Base-by-base conservation (phyloP, 306 rosid genomes). In the Albizia julibrissin region DNA sequence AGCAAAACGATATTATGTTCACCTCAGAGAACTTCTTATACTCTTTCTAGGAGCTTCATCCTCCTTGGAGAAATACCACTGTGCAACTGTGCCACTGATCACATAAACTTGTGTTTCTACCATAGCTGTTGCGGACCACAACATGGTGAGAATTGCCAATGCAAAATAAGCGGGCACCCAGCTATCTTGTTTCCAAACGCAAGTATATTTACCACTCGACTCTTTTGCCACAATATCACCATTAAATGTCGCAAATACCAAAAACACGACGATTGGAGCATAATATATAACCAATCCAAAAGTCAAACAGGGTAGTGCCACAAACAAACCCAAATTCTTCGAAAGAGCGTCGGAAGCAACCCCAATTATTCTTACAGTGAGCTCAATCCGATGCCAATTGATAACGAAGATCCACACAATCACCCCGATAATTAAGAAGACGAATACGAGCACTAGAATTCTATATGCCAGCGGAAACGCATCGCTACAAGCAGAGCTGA, bases 81-180 rank as follows among this genome's bases (percentile, higher is more conserved):
- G 97, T 1, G 96, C 92, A 68, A 95, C 71, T 47, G 97, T 92
- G 65, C 96, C 97, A 86, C 97, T 92, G 68, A 95, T 93, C 75
- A 95, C 96, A 89, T 81, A 93, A 90, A 89, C 97, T 70, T 92
- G 94, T 3, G 92, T 89, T 77, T 95, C 99, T 56, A 88, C 77
- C 98, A 90, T 93, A 10, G 75, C 86, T 16, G 97, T 83, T 3
- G 85, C 86, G 43, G 98, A 95, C 99, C 98, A 95, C 80, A 93
- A 43, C 98, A 95, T 91, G 22, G 99, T 89, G 31, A 95, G 86
- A 69, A 95, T 92, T 5, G 97, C 98, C 91, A 95, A 58, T 0
- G 96, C 94, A 80, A 81, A 95, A 83, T 93, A 95, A 64, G 96
- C 96, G 0, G 98, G 96, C 44, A 95, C 98, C 99, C 99, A 95